These are phyloP conservation scores for Aureobasidium musti DNA, from an alignment of 2,329 filamentous ascomycete genomes.

Conservation along the genomic window DNA sequence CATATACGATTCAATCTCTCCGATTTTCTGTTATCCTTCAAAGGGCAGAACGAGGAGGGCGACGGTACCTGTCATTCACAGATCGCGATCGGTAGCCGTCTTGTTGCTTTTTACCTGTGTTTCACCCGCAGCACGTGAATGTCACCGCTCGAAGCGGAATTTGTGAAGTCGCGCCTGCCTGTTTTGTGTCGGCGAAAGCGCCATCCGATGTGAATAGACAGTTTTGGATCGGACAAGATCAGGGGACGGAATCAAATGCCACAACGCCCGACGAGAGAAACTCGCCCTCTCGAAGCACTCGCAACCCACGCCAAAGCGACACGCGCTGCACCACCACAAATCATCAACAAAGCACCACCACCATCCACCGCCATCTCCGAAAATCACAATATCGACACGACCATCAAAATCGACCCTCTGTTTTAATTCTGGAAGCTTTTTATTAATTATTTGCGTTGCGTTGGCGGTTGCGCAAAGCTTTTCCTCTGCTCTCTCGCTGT, in stretches of 20 bases:
- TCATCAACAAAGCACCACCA: slow-evolving; percentile 22
- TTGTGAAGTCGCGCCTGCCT: not conserved
- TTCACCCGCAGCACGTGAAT: not conserved
- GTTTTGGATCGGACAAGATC: not conserved
- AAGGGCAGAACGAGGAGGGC: not conserved
- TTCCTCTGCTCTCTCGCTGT: slow-evolving; percentile 7
- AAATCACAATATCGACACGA: slow-evolving; percentile 23
- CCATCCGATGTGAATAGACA: not conserved
- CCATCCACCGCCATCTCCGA: slow-evolving; percentile 24
- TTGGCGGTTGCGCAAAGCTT: not conserved
- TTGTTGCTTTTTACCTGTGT: not conserved
- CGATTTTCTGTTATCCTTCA: not conserved
- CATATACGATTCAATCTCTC: not conserved
- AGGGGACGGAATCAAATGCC: slow-evolving; percentile 9
- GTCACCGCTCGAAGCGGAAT: not conserved
- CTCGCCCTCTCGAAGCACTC: slow-evolving; percentile 16
- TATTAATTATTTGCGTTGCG: slow-evolving; percentile 27
- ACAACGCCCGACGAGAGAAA: slow-evolving; percentile 19
- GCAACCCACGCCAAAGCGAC: slow-evolving; percentile 12
- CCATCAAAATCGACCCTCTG: slow-evolving; percentile 23
- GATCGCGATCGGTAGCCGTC: slow-evolving; percentile 13
- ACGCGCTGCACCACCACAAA: slow-evolving; percentile 26
- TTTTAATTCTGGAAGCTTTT: slow-evolving; percentile 8
- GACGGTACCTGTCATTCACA: slow-evolving; percentile 11
- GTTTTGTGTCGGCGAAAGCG: not conserved